These are phyloP conservation scores for Leccinellum rugosiceps DNA, from an alignment of 768 basidiomycete species.

Conservation along the genomic window DNA sequence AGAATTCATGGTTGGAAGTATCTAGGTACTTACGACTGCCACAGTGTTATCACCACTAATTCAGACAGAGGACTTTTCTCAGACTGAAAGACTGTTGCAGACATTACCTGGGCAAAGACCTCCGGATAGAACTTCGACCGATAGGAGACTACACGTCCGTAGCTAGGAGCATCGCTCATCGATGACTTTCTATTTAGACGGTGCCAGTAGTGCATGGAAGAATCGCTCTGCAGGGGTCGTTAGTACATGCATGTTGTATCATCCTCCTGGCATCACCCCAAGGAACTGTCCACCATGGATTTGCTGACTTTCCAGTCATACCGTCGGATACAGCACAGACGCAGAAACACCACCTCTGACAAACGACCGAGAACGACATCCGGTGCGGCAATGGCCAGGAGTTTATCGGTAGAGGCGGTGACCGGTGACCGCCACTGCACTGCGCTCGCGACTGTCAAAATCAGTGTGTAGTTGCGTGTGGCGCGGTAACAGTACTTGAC, in stretches of 20 bases:
- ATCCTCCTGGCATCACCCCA: neutral
- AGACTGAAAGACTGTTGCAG: neutral
- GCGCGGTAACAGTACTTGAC: neutral
- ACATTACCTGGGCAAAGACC: neutral
- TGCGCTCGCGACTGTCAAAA: neutral
- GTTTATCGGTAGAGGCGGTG: neutral
- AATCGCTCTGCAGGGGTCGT: too few relatives aligned
- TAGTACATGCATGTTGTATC: too few relatives aligned
- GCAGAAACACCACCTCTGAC: neutral
- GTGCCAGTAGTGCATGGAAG: too few relatives aligned
- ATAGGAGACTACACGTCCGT: neutral
- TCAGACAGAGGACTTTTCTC: neutral
- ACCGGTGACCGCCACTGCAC: too few relatives aligned
- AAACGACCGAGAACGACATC: too few relatives aligned
- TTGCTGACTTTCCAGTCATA: neutral
- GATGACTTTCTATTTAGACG: neutral
- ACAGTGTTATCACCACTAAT: neutral
- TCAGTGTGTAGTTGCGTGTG: neutral
- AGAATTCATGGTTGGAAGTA: neutral
- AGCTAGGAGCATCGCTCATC: neutral
- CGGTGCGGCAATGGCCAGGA: too few relatives aligned
- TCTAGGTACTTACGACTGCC: neutral
- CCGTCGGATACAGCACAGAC: neutral
- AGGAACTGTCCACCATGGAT: neutral
- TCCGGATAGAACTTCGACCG: neutral